Base-by-base conservation (phyloP, 2,329 filamentous ascomycete genomes). In the Aspergillus chevalieri region DNA sequence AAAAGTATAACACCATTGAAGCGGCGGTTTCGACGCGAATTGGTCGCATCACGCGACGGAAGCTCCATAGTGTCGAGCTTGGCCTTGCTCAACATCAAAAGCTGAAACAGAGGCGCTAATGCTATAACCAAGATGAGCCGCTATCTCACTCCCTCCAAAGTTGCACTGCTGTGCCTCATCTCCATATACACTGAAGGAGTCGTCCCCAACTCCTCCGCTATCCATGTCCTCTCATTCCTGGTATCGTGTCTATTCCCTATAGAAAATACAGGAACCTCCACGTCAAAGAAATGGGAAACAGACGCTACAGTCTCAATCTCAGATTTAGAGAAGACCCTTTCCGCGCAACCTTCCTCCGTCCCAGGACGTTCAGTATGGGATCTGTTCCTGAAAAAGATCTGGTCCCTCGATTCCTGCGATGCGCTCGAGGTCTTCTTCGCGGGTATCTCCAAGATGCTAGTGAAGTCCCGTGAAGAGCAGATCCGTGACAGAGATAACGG, bases 311-410 rank as follows among this genome's bases (percentile, higher is more conserved):
- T 71, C 14, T 62, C 67, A n/a, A 70, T 76, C 39, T 52, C 66
- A 19, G 73, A 73, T 48, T 72, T 82, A 46, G 74, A 80, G 57
- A 62, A 73, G 53, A 68, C 73, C 3, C 68, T 78, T 4, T 68
- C 71, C 19, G 48, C 52, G 30, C 74, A 72, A 53, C 60, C 69
- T 10, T 80, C 78, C 1, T 75, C 68, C 7, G 72, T 89, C 49
- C 86, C 89, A 0, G 89, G 89, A 2, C 80, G 87, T 44, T 85
- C 81, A n/a, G 72, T 96, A n/a, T 93, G 91, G 83, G 90, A 97
- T 63, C 74, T 86, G 2, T 88, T 96, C 49, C 78, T 97, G 10
- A 80, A 82, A 48, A 85, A 84, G 54, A 74, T 97, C 21, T 97
- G 93, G 92, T 78, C 79, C 14, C 82, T 97, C 56, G 83, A 91